Conservation (phyloP, 1,139 yeast species). For the Geotrichum europaeum region DNA sequence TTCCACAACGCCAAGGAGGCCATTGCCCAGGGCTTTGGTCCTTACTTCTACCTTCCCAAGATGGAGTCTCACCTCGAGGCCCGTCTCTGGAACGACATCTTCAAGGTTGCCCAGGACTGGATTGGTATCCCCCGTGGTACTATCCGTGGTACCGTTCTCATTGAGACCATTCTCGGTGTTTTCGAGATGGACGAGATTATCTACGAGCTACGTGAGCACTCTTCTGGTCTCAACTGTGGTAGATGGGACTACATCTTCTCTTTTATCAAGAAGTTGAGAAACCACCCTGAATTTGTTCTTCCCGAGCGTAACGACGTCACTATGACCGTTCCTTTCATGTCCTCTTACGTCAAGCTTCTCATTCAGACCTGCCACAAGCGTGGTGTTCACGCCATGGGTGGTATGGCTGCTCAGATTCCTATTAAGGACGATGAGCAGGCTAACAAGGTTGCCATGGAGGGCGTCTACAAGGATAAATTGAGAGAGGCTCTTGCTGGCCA, state of each 20-base stretch:
- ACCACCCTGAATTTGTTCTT: conserved; percentile 52
- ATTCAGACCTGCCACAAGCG: conserved; percentile 66
- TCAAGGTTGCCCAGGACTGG: conserved; percentile 60
- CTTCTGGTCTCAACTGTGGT: conserved; percentile 71
- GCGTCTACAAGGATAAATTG: conserved; percentile 61
- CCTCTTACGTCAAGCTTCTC: conserved; percentile 57
- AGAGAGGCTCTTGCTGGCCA: conserved; percentile 69
- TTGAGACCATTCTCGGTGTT: conserved; percentile 69
- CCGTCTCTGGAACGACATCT: conserved; percentile 68
- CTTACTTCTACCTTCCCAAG: conserved; percentile 70
- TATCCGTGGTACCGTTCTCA: conserved; percentile 65
- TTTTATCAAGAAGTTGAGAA: conserved; percentile 58
- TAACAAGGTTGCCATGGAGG: conserved; percentile 58
- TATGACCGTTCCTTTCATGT: conserved; percentile 70
- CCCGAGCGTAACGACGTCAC: conserved; percentile 71
- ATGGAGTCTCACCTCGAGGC: conserved; percentile 76
- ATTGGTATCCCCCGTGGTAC: conserved; percentile 59
- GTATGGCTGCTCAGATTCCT: conserved; percentile 80
- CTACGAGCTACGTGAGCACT: conserved; percentile 64
- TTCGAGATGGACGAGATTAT: conserved; percentile 77
- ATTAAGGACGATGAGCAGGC: conserved; percentile 59
- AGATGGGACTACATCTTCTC: conserved; percentile 78
- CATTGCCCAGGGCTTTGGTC: conserved; percentile 56
- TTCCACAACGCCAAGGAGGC: conserved; percentile 62
- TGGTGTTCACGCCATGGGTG: conserved; percentile 74